Percentiles rank a stretch among this genome's conserved stretches.
phyloP scores from a whole-genome alignment of 129 eudicot species.

The Arctium lappa region DNA sequence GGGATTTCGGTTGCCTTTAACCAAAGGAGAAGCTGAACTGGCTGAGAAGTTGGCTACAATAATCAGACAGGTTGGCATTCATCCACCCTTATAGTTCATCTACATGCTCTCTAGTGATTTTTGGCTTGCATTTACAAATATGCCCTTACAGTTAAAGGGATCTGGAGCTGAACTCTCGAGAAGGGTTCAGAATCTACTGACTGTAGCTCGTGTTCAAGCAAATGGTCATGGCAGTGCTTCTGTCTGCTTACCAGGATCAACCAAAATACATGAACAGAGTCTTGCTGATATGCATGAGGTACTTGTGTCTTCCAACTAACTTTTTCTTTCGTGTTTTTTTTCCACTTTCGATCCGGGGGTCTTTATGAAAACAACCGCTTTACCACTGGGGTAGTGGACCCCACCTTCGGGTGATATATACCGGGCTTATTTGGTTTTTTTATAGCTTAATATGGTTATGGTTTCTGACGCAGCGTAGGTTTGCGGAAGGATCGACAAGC shows the following conservation, averaged over 20 bases:
- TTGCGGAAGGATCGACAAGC: no score
- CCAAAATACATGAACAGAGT: constrained; percentile 85
- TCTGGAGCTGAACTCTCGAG: constrained; percentile 95
- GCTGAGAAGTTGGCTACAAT: constrained; percentile 84
- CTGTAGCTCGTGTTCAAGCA: constrained; percentile 76
- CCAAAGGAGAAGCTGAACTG: constrained; percentile 94
- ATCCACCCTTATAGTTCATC: background rate
- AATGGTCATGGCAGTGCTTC: constrained; percentile 68
- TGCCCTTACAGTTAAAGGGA: constrained; percentile 71
- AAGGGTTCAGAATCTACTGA: constrained; percentile 89
- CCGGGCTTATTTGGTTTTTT: background rate
- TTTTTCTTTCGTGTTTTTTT: background rate
- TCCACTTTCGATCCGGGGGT: background rate
- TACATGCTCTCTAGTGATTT: background rate
- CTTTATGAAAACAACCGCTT: background rate
- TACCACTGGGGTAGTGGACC: background rate
- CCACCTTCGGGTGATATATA: background rate
- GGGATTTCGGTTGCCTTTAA: constrained; percentile 83
- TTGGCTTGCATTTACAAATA: constrained; percentile 19
- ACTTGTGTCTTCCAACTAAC: background rate
- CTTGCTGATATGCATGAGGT: constrained; percentile 98
- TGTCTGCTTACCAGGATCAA: constrained; percentile 78
- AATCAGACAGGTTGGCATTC: constrained; percentile 69
- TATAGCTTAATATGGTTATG: no score
- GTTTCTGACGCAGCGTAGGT: no score